Conservation (phyloP, 2,329 filamentous ascomycete genomes). For the Phialophora verrucosa region DNA sequence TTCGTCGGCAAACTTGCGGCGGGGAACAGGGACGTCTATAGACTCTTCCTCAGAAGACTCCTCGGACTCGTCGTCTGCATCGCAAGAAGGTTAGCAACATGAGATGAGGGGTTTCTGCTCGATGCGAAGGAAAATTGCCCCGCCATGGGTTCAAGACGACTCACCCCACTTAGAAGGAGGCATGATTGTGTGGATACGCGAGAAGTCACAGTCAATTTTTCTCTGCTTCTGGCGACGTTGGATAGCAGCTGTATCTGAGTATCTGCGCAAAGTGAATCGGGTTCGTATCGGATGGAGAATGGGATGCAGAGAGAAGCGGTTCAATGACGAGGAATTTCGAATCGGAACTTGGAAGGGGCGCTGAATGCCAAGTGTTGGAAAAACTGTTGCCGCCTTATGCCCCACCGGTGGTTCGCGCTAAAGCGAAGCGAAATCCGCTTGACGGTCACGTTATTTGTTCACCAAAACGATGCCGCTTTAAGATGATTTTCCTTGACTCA, state of each 20-base stretch:
- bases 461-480: no score
- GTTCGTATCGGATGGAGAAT: background rate
- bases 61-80: slow-evolving; percentile 56
- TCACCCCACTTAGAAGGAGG: slow-evolving; percentile 58
- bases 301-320: background rate
- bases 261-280: background rate
- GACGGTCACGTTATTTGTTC: no score
- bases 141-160: slow-evolving; percentile 37
- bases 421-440: no score
- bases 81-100: background rate
- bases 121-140: background rate
- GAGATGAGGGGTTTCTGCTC: background rate
- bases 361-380: background rate
- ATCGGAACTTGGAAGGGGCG: background rate
- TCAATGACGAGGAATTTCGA: slow-evolving; percentile 4
- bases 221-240: background rate
- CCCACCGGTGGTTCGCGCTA: no score
- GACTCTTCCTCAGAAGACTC: slow-evolving; percentile 44
- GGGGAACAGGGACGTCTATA: slow-evolving; percentile 48
- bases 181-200: slow-evolving; percentile 44
- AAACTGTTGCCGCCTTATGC: background rate
- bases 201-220: background rate
- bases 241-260: background rate
- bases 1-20: slow-evolving; percentile 88
- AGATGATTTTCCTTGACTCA: no score